Percentiles rank a stretch among this genome's conserved stretches.
These are phyloP conservation scores for Quercus lobata DNA, from an alignment of 331 rosid genomes.

Conservation along the genomic window DNA sequence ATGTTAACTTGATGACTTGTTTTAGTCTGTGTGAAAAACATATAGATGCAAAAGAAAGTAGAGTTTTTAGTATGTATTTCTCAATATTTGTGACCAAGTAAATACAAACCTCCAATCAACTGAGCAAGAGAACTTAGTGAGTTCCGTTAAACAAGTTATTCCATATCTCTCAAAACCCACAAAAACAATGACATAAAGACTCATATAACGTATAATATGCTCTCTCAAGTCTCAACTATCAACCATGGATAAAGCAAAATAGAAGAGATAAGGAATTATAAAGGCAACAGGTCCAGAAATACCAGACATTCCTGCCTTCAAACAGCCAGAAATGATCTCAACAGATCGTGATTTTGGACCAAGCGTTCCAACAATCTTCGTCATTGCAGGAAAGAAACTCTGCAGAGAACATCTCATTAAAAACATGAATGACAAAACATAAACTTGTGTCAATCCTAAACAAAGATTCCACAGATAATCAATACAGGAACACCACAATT, in stretches of 20 bases:
- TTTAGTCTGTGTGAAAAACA: neutral
- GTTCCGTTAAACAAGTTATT: neutral
- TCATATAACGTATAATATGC: neutral
- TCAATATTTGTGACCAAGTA: neutral
- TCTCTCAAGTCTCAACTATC: neutral
- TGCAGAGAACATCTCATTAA: slow-evolving; percentile 35
- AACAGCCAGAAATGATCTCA: slow-evolving; percentile 63
- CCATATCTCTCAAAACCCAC: neutral
- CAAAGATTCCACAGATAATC: neutral
- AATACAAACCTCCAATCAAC: neutral
- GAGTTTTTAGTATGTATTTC: neutral
- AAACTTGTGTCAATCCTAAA: neutral
- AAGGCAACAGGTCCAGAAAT: slow-evolving; percentile 6
- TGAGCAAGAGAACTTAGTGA: neutral
- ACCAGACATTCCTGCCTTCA: slow-evolving; percentile 93
- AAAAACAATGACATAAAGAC: neutral
- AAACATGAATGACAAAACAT: slow-evolving; percentile 9
- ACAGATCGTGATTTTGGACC: slow-evolving; percentile 79
- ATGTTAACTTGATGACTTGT: no score
- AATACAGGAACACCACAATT: neutral
- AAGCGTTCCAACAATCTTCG: slow-evolving; percentile 91
- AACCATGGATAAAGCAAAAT: neutral
- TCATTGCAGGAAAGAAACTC: slow-evolving; percentile 78
- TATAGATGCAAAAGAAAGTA: neutral
- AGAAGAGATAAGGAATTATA: neutral